Evolutionary conservation across 768 basidiomycete species (phyloP).

Genomic region (Trametopsis cervina): DNA sequence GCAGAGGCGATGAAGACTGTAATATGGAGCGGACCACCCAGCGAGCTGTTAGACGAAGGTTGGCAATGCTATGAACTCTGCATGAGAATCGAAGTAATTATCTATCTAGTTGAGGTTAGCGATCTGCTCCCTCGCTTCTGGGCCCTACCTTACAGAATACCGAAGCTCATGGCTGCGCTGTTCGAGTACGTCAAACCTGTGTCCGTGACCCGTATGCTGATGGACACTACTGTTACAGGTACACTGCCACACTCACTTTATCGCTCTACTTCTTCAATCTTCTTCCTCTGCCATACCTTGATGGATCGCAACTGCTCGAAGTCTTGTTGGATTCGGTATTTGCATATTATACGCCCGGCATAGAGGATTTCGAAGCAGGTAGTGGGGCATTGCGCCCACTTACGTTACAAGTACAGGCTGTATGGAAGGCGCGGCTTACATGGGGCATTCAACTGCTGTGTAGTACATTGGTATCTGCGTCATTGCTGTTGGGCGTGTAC

Average conservation of each 20-base stretch:
- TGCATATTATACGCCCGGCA: background rate
- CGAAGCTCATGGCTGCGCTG: conserved; percentile 33
- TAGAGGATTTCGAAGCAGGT: background rate
- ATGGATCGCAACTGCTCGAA: conserved; percentile 57
- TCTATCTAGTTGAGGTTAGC: conserved; percentile 45
- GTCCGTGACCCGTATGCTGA: background rate
- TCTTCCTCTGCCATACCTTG: conserved; percentile 63
- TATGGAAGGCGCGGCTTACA: background rate
- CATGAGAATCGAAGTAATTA: conserved; percentile 4
- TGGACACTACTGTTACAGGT: conserved; percentile 41
- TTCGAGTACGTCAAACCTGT: conserved; percentile 43
- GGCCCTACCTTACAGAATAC: conserved; percentile 34
- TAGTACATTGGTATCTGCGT: background rate
- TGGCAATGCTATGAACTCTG: conserved; percentile 12
- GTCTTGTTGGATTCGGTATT: conserved; percentile 18
- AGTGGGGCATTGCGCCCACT: too few relatives aligned
- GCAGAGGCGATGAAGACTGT: conserved; percentile 28
- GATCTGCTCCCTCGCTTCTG: conserved; percentile 37
- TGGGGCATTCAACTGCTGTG: background rate
- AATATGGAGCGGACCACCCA: conserved; percentile 66
- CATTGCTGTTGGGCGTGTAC: background rate
- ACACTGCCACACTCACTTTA: conserved; percentile 57
- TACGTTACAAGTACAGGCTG: too few relatives aligned
- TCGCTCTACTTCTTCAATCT: conserved; percentile 82
- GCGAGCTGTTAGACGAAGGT: conserved; percentile 67